These are phyloP conservation scores for Fragaria iinumae DNA, from an alignment of 306 rosid species.

Conservation along the genomic window DNA sequence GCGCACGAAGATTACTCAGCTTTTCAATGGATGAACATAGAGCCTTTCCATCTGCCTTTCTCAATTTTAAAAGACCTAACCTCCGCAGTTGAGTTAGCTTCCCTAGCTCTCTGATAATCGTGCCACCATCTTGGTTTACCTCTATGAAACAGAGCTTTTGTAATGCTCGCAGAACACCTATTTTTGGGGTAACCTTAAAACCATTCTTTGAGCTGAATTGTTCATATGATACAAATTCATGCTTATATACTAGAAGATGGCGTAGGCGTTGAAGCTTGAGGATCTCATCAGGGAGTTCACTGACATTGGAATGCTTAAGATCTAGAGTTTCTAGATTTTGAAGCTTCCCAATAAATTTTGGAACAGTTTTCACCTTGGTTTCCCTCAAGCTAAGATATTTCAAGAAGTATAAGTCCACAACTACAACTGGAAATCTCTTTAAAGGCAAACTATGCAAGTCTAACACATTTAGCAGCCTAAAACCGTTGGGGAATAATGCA, in stretches of 20 bases:
- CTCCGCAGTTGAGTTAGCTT: conserved; percentile 37
- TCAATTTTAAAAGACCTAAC: conserved; percentile 34
- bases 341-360: conserved; percentile 35
- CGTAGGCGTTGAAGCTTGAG: conserved; percentile 35
- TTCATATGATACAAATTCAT: conserved; percentile 8
- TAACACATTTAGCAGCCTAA: conserved; percentile 37
- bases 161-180: conserved; percentile 31
- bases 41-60: conserved; percentile 28
- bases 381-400: conserved; percentile 39
- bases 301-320: conserved; percentile 39
- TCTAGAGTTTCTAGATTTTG: conserved; percentile 39
- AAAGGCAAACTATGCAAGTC: conserved; percentile 30
- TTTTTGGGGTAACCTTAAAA: conserved; percentile 24
- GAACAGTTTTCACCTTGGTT: conserved; percentile 33
- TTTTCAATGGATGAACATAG: conserved; percentile 34
- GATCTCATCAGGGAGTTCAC: conserved; percentile 36
- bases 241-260: conserved; percentile 31
- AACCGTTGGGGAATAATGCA: conserved; percentile 23
- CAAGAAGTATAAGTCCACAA: conserved; percentile 21
- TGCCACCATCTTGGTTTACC: conserved; percentile 16
- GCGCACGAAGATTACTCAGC: conserved; percentile 27
- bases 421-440: conserved; percentile 29
- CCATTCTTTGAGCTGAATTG: conserved; percentile 24
- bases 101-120: conserved; percentile 33
- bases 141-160: conserved; percentile 46